Conservation (phyloP, 2,329 filamentous ascomycete genomes). For the Dichotomopilus funicola region DNA sequence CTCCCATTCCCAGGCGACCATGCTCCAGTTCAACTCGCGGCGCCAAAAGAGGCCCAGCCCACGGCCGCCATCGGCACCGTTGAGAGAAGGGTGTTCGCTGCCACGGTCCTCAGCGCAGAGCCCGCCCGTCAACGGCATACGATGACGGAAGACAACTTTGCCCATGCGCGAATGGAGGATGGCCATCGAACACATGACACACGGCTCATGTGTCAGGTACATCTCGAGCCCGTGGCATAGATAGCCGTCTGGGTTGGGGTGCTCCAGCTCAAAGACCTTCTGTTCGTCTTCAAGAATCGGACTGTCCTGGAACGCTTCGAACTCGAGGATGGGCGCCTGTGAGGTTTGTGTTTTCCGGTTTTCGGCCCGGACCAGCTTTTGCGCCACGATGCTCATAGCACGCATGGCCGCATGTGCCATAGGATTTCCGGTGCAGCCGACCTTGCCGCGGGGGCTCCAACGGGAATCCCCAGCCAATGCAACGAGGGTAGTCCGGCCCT, state of each 20-base stretch:
- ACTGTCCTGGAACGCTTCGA: constrained; percentile 60
- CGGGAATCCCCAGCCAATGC: constrained; percentile 72
- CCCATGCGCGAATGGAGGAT: constrained; percentile 91
- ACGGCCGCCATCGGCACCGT: constrained; percentile 42
- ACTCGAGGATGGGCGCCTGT: constrained; percentile 39
- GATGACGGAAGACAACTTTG: constrained; percentile 70
- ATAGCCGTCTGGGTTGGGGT: constrained; percentile 70
- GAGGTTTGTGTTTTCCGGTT: constrained; percentile 30
- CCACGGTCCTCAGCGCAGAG: constrained; percentile 69
- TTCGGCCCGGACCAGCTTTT: constrained; percentile 54
- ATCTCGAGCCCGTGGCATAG: constrained; percentile 90
- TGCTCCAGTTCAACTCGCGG: constrained; percentile 78
- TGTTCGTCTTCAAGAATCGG: constrained; percentile 64
- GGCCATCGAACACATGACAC: constrained; percentile 94
- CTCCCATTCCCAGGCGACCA: constrained; percentile 73
- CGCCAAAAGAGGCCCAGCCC: constrained; percentile 66
- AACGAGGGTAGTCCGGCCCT: constrained; percentile 50
- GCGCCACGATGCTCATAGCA: constrained; percentile 76
- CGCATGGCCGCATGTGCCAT: constrained; percentile 74
- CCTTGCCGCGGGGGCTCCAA: constrained; percentile 50
- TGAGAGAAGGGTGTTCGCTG: constrained; percentile 35
- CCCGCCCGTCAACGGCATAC: constrained; percentile 76
- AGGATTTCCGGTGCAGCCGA: constrained; percentile 56
- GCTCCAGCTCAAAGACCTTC: constrained; percentile 56
- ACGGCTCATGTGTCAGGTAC: constrained; percentile 93